Conservation (phyloP, 306 rosid genomes). For the Inga laurina region DNA sequence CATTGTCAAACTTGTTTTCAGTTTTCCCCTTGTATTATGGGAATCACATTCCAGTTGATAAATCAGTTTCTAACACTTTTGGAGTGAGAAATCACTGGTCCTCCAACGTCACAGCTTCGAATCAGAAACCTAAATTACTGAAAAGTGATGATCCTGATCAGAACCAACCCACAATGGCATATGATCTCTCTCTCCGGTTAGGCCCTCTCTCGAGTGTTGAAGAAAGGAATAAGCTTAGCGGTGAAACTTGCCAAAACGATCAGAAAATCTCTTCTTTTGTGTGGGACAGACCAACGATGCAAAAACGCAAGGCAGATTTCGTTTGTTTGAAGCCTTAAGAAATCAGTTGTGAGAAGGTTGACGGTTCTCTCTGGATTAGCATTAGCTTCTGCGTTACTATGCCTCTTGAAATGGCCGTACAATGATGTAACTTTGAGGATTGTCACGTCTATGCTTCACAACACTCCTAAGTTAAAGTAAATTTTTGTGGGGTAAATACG, state of each 20-base stretch:
- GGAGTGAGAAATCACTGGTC: constrained; percentile 30
- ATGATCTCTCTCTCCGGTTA: constrained; percentile 1
- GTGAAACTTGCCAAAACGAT: not conserved
- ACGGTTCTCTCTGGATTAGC: constrained; percentile 40
- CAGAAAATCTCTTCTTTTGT: not conserved
- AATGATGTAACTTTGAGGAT: constrained; percentile 10
- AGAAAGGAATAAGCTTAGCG: constrained; percentile 26
- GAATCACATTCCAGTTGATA: constrained; percentile 24
- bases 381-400: constrained; percentile 3
- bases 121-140: constrained; percentile 19
- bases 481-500: not conserved
- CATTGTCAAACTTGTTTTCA: constrained; percentile 30
- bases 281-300: constrained; percentile 13
- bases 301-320: constrained; percentile 47
- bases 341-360: constrained; percentile 34
- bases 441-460: not conserved
- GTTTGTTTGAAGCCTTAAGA: constrained; percentile 43
- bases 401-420: not conserved
- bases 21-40: constrained; percentile 57
- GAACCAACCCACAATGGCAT: not conserved
- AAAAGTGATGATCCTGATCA: not conserved
- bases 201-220: constrained; percentile 16
- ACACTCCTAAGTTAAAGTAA: constrained; percentile 20
- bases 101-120: constrained; percentile 17
- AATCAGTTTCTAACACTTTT: constrained; percentile 24